phyloP scores from a whole-genome alignment of 1,139 yeast species.

The Sporopachydermia cereana region DNA sequence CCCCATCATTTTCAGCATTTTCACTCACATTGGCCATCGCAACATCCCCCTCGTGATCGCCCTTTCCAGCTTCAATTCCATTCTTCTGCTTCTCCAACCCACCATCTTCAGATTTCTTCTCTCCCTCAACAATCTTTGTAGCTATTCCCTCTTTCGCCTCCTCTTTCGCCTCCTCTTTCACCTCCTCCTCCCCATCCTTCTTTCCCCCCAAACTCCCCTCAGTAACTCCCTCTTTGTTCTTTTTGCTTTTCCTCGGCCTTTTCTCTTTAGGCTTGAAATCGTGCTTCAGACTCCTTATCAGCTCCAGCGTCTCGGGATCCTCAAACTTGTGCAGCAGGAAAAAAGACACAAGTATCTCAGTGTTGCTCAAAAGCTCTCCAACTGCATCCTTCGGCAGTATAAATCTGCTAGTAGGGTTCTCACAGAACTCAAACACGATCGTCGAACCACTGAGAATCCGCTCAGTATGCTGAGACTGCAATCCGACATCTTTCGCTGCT shows the following conservation, averaged over 20 bases:
- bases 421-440: conserved; percentile 73
- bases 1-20: no score
- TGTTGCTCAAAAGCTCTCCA: conserved; percentile 44
- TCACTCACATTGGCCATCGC: no score
- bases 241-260: conserved; percentile 16
- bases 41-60: conserved; percentile 8
- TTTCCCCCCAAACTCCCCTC: conserved; percentile 13
- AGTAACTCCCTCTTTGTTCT: conserved; percentile 16
- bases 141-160: conserved; percentile 11
- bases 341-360: conserved; percentile 53
- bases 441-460: conserved; percentile 58
- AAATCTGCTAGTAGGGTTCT: conserved; percentile 66
- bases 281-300: conserved; percentile 9
- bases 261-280: conserved; percentile 20
- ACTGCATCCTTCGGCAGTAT: conserved; percentile 66
- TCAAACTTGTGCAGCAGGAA: conserved; percentile 48
- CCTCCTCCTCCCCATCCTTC: conserved; percentile 18
- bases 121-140: conserved; percentile 12
- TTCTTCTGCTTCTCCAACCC: not conserved
- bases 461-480: conserved; percentile 37
- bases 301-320: conserved; percentile 30
- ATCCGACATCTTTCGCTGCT: conserved; percentile 40
- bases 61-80: conserved; percentile 6
- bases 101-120: conserved; percentile 12
- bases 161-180: conserved; percentile 16